A percentile compares a stretch with the other conserved stretches of the same genome.
Conservation (phyloP, 2,329 filamentous ascomycete species). For the Exophiala aquamarina region DNA sequence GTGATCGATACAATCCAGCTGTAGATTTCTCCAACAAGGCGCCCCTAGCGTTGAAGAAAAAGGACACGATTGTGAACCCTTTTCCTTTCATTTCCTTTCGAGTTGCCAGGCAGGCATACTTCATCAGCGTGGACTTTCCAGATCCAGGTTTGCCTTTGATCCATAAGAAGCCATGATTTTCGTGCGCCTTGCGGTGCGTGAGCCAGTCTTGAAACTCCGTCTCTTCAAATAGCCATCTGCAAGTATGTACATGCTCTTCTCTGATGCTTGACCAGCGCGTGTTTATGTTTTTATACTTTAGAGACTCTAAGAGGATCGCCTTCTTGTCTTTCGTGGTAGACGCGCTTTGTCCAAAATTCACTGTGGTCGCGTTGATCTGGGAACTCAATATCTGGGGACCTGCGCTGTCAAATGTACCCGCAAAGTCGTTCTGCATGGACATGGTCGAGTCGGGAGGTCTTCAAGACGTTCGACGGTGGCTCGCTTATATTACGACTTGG, state of each 20-base stretch:
- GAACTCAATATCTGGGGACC: too few relatives aligned
- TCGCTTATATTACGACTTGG: too few relatives aligned
- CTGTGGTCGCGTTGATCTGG: too few relatives aligned
- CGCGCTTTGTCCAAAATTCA: too few relatives aligned
- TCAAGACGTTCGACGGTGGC: too few relatives aligned
- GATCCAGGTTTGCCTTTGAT: constrained; percentile 43
- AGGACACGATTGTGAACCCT: constrained; percentile 36
- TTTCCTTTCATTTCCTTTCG: constrained; percentile 23
- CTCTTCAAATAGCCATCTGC: constrained; percentile 42
- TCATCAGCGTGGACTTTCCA: constrained; percentile 50
- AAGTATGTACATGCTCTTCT: constrained; percentile 39
- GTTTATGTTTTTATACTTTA: constrained; percentile 44
- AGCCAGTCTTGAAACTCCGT: constrained; percentile 41
- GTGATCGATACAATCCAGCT: constrained; percentile 51
- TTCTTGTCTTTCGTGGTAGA: too few relatives aligned
- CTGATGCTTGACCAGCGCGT: constrained; percentile 39
- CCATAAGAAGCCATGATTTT: constrained; percentile 36
- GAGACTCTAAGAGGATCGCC: constrained; percentile 24
- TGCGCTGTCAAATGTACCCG: too few relatives aligned
- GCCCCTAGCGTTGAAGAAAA: constrained; percentile 54
- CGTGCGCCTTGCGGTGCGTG: constrained; percentile 23
- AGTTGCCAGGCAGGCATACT: constrained; percentile 34
- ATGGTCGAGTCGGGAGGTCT: too few relatives aligned
- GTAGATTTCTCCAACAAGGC: constrained; percentile 46
- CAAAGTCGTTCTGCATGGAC: too few relatives aligned